These are phyloP conservation scores for Fusarium piperis DNA, from an alignment of 2,329 filamentous ascomycete species.

Conservation along the genomic window DNA sequence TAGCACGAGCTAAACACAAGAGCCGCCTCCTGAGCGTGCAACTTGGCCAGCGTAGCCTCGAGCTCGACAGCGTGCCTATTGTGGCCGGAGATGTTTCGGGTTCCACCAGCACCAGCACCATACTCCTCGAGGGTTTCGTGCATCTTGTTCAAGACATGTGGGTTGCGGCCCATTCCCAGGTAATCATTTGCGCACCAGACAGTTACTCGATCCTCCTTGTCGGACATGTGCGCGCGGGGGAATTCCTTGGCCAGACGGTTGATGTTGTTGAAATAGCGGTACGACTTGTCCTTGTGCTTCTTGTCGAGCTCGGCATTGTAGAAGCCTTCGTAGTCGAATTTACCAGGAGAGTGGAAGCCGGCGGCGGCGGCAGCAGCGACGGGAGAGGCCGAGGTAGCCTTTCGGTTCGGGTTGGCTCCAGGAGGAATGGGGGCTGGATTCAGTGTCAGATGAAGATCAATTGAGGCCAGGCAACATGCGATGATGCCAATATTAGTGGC, in stretches of 20 bases:
- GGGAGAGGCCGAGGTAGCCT: constrained; percentile 34
- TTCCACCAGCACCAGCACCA: constrained; percentile 93
- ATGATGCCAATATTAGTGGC: background rate
- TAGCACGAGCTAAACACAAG: constrained; percentile 98
- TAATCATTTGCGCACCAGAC: constrained; percentile 99
- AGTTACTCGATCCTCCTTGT: constrained; percentile 84
- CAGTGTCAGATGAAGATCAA: constrained; percentile 14
- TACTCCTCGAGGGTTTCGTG: constrained; percentile 95
- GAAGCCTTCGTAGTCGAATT: constrained; percentile 92
- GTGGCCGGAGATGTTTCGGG: constrained; percentile 97
- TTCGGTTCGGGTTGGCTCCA: constrained; percentile 33
- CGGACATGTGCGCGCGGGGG: constrained; percentile 90
- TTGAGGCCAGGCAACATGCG: background rate
- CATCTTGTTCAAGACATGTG: constrained; percentile 87
- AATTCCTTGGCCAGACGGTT: constrained; percentile 97
- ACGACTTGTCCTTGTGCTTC: constrained; percentile 99
- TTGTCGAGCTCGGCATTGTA: constrained; percentile 91
- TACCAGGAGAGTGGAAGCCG: constrained; percentile 54
- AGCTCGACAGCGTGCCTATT: constrained; percentile 92
- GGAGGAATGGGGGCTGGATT: constrained; percentile 38
- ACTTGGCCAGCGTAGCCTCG: constrained; percentile 82
- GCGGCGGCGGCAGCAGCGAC: constrained; percentile 36
- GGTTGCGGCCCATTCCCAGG: constrained; percentile 95
- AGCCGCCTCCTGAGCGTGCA: constrained; percentile 92
- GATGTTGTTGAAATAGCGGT: constrained; percentile 99